Evolutionary conservation across 208 protist genomes (phyloP), one percentile per base, ranked within the genome.

Genomic region (Balamuthia mandrillaris): DNA sequence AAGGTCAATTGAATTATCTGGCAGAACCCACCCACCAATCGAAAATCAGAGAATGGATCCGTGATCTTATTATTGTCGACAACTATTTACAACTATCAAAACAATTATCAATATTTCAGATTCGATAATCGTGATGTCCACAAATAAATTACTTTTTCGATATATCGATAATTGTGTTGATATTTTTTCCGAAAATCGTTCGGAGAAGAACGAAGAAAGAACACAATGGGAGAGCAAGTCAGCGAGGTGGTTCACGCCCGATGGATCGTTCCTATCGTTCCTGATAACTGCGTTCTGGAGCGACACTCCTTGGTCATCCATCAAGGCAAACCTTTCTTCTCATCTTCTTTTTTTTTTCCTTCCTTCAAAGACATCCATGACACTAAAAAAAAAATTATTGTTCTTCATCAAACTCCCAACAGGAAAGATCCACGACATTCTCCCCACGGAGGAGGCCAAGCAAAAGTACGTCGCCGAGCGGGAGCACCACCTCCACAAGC

Each of bases 261-360:
- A 61, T 91, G 87, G 87, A 87, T 91, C 52, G 78, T 91, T 35
- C 89, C 89, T n/a, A 74, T 90, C 2, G 39, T 84, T 3, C 87
- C 87, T 45, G 42, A 66, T n/a, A 60, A 81, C n/a, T 79, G 56
- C 39, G 75, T 89, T 9, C 85, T 86, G 21, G 81, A 87, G 52
- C 56, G 90, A 58, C 87, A 91, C 60, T 66, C 49, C 33, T 41
- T 91, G 5, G 85, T 89, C 2, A 49, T 88, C 3, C 63, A 87
- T 6, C 66, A 87, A 24, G 77, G 61, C 21, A 68, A n/a, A n/a
- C 56, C 45, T 12, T 72, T 68, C 5, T 68, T 37, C n/a, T 18
- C 21, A 37, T 3, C 31, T 29, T 6, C n/a, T 63, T 31, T 31
- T 6, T 21, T 35, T 31, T 63, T 14, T 7, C 10, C 33, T 29